Percentiles rank a stretch among this genome's conserved stretches.
Conservation (phyloP, 75 land plant species). For the Cupressus sempervirens region DNA sequence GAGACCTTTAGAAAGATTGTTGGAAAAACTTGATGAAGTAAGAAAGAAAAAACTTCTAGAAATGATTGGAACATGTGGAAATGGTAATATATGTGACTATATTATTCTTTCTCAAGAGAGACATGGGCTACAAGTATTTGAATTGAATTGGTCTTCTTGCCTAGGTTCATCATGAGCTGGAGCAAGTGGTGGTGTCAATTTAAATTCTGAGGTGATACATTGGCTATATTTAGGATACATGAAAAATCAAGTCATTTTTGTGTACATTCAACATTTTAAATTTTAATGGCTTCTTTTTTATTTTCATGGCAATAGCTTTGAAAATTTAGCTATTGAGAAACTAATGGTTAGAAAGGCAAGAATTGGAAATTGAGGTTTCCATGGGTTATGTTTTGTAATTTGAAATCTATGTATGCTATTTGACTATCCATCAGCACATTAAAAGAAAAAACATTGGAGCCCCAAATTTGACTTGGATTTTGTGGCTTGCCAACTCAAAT, state of each 20-base stretch:
- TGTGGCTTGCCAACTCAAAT: no score
- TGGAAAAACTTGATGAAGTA: conserved; percentile 98
- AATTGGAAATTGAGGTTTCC: background rate
- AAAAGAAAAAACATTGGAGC: no score
- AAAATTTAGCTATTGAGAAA: background rate
- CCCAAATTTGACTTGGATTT: no score
- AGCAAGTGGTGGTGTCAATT: background rate
- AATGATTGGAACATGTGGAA: conserved; percentile 65
- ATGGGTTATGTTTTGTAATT: background rate
- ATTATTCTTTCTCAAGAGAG: background rate
- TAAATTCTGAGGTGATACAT: conserved; percentile 12
- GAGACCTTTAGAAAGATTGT: conserved; percentile 90
- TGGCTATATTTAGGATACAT: background rate
- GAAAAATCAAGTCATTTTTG: background rate
- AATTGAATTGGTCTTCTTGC: background rate
- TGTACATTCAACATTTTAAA: background rate
- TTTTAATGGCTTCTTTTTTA: background rate
- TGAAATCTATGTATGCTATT: background rate
- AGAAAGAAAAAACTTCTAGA: conserved; percentile 90
- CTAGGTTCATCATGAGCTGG: conserved; percentile 6
- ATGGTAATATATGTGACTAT: conserved; percentile 8
- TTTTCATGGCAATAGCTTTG: background rate
- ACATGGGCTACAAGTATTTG: background rate
- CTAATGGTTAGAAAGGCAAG: background rate
- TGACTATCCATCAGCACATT: background rate